Percentiles rank a stretch among this genome's conserved stretches.
Evolutionary conservation across 352 stramenopile genomes (phyloP).

Genomic region (Globisporangium cylindrosporum): DNA sequence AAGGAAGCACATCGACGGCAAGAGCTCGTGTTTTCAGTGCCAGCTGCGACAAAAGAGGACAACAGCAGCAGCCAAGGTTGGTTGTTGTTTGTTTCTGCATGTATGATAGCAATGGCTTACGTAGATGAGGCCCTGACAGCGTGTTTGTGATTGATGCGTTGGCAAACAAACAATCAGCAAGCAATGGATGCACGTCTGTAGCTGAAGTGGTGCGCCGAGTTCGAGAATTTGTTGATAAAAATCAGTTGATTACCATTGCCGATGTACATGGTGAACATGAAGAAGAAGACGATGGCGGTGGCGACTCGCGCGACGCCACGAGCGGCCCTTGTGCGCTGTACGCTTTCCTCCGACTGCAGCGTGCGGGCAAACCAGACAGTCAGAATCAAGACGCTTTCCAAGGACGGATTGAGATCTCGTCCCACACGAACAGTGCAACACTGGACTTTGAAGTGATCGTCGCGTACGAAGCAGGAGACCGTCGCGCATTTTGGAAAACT

Average conservation of each 20-base stretch:
- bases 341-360: conserved; percentile 15
- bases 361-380: neutral
- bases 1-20: conserved; percentile 71
- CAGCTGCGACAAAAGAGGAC: neutral
- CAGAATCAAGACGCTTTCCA: conserved; percentile 11
- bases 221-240: conserved; percentile 31
- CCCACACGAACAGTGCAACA: neutral
- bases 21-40: conserved; percentile 51
- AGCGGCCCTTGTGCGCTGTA: neutral
- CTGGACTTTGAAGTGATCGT: conserved; percentile 37
- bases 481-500: conserved; percentile 63
- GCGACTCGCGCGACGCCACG: neutral
- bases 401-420: conserved; percentile 34
- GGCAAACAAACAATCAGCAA: conserved; percentile 4
- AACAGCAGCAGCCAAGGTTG: conserved; percentile 10
- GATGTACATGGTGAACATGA: conserved; percentile 4
- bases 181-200: conserved; percentile 39
- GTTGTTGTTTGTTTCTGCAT: neutral
- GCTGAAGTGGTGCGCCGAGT: conserved; percentile 39
- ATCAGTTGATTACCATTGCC: conserved; percentile 13
- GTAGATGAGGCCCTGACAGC: neutral
- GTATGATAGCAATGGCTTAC: too few relatives aligned
- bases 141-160: neutral
- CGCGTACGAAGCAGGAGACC: conserved; percentile 47
- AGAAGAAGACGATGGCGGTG: neutral